phyloP scores from a whole-genome alignment of 140 eudicot genomes.

The Anethum foeniculum region DNA sequence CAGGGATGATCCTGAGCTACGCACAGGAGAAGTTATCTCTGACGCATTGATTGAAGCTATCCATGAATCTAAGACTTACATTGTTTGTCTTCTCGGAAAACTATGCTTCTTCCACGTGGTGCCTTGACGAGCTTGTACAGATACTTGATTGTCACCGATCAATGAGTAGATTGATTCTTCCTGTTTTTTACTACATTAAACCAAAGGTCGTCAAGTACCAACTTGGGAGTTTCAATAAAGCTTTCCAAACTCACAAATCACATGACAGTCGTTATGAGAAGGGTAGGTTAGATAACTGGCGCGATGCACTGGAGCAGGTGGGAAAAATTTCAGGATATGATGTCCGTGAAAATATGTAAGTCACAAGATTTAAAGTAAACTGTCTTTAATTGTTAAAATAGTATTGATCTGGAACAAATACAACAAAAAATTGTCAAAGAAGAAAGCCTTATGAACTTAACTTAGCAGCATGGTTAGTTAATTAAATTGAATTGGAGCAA shows the following conservation, averaged over 20 bases:
- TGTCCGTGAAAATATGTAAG: neutral
- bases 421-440: too few species aligned
- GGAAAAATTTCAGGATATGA: neutral
- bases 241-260: neutral
- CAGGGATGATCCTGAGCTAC: neutral
- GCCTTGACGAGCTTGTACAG: neutral
- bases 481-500: too few species aligned
- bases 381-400: too few species aligned
- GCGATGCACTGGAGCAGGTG: neutral
- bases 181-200: neutral
- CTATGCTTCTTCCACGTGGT: neutral
- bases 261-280: neutral
- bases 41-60: neutral
- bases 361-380: too few species aligned
- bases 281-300: neutral
- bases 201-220: neutral
- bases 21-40: neutral
- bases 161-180: neutral
- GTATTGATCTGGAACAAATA: too few species aligned
- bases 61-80: neutral
- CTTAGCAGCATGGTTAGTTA: too few species aligned
- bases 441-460: too few species aligned
- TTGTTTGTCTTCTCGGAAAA: neutral
- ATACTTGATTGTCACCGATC: neutral
- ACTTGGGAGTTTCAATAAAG: neutral